These are phyloP conservation scores for Talaromyces rugulosus DNA, from an alignment of 2,329 filamentous ascomycete species.

Conservation along the genomic window DNA sequence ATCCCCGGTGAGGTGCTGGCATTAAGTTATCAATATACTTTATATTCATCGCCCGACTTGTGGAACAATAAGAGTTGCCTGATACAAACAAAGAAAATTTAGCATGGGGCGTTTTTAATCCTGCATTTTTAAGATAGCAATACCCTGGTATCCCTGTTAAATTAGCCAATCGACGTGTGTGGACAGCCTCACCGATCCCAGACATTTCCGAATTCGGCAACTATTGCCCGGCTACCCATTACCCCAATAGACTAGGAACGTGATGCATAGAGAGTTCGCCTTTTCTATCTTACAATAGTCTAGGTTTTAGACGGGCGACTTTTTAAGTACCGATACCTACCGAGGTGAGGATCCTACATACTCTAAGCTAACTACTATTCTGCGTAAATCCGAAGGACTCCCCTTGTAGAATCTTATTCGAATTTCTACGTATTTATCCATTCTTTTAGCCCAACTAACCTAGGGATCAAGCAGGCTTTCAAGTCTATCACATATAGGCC, in stretches of 20 bases:
- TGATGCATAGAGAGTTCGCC: too few species aligned
- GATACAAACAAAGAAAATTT: not conserved
- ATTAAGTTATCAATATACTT: not conserved
- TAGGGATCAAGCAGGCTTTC: not conserved
- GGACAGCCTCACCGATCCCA: not conserved
- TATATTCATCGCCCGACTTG: not conserved
- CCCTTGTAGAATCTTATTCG: too few species aligned
- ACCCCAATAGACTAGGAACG: not conserved
- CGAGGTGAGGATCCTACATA: too few species aligned
- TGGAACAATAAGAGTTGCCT: not conserved
- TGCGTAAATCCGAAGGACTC: too few species aligned
- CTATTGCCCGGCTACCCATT: not conserved
- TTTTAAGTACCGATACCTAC: too few species aligned
- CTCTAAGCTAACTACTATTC: too few species aligned
- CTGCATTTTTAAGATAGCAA: not conserved
- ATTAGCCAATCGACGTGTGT: not conserved
- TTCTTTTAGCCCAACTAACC: too few species aligned
- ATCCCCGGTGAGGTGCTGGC: not conserved
- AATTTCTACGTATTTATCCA: too few species aligned
- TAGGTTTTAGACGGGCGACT: not conserved
- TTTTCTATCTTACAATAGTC: not conserved
- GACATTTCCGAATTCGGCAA: not conserved
- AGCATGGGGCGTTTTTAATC: not conserved
- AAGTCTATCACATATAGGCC: not conserved
- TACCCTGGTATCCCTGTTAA: not conserved